phyloP scores from a whole-genome alignment of 192 early-diverging fungal genomes.

The Tieghemiomyces parasiticus region DNA sequence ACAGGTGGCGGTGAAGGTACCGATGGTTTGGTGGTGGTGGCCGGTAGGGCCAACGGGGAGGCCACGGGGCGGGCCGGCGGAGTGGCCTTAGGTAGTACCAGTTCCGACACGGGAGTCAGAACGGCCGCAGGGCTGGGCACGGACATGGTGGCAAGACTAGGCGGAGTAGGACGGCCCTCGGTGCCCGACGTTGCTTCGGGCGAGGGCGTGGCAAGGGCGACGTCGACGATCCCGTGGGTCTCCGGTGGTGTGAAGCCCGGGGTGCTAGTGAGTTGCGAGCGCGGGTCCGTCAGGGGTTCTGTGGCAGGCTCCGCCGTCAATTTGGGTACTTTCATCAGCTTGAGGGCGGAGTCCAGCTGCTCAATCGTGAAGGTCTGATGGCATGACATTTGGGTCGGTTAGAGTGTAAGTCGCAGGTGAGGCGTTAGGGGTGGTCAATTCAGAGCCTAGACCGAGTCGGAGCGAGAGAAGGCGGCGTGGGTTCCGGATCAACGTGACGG shows the following conservation, averaged over 20 bases:
- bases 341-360: not conserved
- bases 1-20: not conserved
- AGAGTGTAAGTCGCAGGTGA: no score
- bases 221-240: no score
- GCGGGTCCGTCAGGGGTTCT: no score
- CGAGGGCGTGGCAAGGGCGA: not conserved
- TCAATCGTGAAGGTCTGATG: not conserved
- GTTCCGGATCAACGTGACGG: no score
- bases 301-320: not conserved
- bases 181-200: not conserved
- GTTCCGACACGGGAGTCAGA: not conserved
- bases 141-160: not conserved
- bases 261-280: no score
- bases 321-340: not conserved
- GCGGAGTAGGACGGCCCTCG: not conserved
- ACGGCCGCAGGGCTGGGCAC: not conserved
- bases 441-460: no score
- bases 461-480: no score
- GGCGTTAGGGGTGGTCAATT: no score
- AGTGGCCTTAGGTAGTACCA: not conserved
- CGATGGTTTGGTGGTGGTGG: not conserved
- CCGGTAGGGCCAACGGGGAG: not conserved
- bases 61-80: not conserved
- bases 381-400: no score
- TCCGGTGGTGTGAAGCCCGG: no score